Evolutionary conservation across 202 grass and related monocot species (phyloP), one percentile per base, ranked within the genome.

Genomic region (Elaeis oleifera): DNA sequence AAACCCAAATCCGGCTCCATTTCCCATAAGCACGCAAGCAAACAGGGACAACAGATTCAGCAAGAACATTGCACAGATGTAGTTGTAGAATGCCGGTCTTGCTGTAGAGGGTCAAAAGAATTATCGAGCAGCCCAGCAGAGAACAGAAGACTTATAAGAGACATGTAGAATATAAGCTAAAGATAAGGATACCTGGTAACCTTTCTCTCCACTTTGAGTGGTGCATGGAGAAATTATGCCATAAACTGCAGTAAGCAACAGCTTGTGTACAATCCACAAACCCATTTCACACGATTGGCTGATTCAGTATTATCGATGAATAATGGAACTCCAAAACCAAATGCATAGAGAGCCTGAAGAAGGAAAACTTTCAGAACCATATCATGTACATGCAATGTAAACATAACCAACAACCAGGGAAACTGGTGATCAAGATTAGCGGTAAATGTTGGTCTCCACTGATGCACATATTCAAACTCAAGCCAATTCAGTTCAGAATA

Each of bases 181-280:
- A 44, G 11, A 31, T 11, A 44, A 44, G 36, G 36, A 44, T 44
- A 94, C 94, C 94, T 81, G 88, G 88, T 70, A 99, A 63, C 56
- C 88, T 81, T 61, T 94, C 94, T 80, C 76, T 99, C 94, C 94
- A 99, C 50, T 82, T 94, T 7, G 94, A 99, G 49, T 99, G 94
- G 72, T 94, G 70, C 88, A 99, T 87, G 70, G 89, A 99, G 28
- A 99, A 76, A 99, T 86, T 50, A 84, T 51, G 0, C 88, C 88
- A 80, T 99, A 94, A 22, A 94, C 88, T 58, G 82, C 72, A 78
- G 88, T 84, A 79, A 99, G 88, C 67, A 99, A 74, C 74, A 99
- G 61, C 75, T 84, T 99, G 66, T 89, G 88, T 26, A 99, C 68
- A 77, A 85, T 78, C 88, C 77, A 94, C 63, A 99, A 65, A 22